Conservation (phyloP, 2,329 filamentous ascomycete genomes). For the Diaporthe batatas region DNA sequence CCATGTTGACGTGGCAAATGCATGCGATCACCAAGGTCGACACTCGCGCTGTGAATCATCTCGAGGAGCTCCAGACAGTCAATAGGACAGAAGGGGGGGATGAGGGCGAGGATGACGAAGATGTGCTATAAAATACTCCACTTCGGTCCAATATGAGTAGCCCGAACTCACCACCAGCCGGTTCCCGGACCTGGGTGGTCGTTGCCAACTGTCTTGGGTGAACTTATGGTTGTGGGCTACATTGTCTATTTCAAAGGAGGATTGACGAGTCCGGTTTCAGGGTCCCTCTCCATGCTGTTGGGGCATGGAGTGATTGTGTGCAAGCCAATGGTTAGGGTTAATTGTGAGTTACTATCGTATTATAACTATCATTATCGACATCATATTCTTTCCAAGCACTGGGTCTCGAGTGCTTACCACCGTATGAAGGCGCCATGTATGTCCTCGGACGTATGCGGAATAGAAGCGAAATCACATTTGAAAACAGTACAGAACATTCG, state of each 20-base stretch:
- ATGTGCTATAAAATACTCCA: not conserved
- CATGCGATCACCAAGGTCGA: constrained; percentile 48
- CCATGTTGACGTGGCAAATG: constrained; percentile 54
- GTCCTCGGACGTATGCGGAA: too few species aligned
- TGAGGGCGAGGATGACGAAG: not conserved
- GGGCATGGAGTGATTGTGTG: not conserved
- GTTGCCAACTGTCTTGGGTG: not conserved
- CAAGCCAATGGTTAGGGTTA: not conserved
- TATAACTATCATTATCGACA: too few species aligned
- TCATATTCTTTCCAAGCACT: too few species aligned
- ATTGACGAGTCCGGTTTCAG: not conserved
- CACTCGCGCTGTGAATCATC: not conserved
- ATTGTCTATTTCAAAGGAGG: not conserved
- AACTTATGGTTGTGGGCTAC: not conserved
- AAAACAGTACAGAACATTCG: too few species aligned
- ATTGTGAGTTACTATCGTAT: not conserved
- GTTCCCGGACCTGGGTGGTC: constrained; percentile 1
- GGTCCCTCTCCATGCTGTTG: not conserved
- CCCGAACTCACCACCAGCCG: not conserved
- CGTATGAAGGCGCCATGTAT: too few species aligned
- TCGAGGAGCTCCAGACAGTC: not conserved
- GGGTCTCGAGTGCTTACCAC: too few species aligned
- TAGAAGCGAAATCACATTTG: too few species aligned
- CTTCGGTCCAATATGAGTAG: not conserved
- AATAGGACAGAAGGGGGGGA: not conserved